phyloP scores from a whole-genome alignment of 768 basidiomycete genomes.

The Roridomyces roridus region DNA sequence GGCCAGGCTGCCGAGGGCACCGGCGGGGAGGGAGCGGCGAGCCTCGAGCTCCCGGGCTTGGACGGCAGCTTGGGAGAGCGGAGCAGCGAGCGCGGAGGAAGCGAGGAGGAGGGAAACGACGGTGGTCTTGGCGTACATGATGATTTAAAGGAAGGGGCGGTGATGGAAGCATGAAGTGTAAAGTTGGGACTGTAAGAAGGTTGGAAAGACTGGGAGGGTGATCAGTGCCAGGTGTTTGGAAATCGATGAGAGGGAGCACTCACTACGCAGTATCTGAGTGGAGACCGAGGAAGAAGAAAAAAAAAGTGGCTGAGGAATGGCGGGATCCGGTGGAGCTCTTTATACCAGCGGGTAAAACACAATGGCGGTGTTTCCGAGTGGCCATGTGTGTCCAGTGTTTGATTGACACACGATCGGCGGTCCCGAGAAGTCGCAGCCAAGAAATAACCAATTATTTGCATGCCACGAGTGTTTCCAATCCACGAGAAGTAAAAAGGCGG shows the following conservation, averaged over 20 bases:
- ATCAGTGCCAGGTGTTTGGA: no score
- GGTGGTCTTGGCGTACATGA: conserved; percentile 15
- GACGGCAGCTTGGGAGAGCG: background rate
- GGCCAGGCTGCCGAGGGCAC: conserved; percentile 10
- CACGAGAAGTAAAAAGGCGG: no score
- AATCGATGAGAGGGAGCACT: background rate
- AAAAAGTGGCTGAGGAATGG: conserved; percentile 1
- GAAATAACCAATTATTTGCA: no score
- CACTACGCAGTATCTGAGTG: conserved; percentile 23
- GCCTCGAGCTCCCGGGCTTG: conserved; percentile 5
- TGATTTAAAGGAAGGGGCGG: background rate
- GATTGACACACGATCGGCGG: no score
- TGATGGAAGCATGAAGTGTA: background rate
- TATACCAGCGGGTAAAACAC: no score
- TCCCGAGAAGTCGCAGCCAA: no score
- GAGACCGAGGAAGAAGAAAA: conserved; percentile 12
- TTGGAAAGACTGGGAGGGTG: conserved; percentile 7
- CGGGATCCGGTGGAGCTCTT: background rate
- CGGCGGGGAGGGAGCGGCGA: conserved; percentile 7
- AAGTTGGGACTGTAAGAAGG: conserved; percentile 9
- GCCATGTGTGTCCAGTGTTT: no score
- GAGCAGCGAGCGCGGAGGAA: no score
- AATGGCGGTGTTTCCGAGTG: no score
- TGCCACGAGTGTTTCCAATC: no score
- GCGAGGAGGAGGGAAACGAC: conserved; percentile 11